Conservation (phyloP, 2,329 filamentous ascomycete species). For the Colletotrichum magnum region DNA sequence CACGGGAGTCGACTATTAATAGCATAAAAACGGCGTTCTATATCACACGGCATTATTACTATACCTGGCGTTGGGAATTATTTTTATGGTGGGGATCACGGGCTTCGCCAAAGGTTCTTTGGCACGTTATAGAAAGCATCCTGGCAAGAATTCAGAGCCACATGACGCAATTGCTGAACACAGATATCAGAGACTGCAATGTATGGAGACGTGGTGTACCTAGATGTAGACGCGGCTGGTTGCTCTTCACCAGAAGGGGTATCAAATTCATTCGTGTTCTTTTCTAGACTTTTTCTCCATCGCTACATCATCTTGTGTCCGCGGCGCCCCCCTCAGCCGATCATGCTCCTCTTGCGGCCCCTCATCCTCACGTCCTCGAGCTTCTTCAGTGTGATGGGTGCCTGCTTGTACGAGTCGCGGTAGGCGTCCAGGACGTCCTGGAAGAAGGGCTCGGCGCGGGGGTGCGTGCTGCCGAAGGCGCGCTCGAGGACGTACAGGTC, state of each 20-base stretch:
- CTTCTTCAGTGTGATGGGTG: slow-evolving; percentile 80
- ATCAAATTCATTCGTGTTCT: slow-evolving; percentile 40
- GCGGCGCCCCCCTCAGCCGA: slow-evolving; percentile 71
- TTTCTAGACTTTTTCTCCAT: slow-evolving; percentile 15
- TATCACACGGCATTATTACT: slow-evolving; percentile 35
- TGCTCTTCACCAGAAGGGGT: slow-evolving; percentile 17
- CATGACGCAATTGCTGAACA: slow-evolving; percentile 4
- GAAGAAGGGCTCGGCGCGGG: slow-evolving; percentile 84
- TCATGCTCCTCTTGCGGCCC: slow-evolving; percentile 96
- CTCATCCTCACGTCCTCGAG: slow-evolving; percentile 94
- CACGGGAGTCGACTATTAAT: slow-evolving; percentile 37
- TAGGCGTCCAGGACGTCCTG: slow-evolving; percentile 82
- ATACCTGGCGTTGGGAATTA: slow-evolving; percentile 37
- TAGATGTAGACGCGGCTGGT: slow-evolving; percentile 13
- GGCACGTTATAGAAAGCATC: slow-evolving; percentile 27
- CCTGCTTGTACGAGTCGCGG: slow-evolving; percentile 80
- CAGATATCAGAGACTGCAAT: slow-evolving; percentile 10
- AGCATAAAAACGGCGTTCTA: slow-evolving; percentile 39
- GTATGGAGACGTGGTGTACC: slow-evolving; percentile 1
- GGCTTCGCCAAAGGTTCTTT: slow-evolving; percentile 1
- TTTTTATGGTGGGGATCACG: slow-evolving; percentile 8
- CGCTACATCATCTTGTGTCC: slow-evolving; percentile 34
- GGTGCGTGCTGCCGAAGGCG: slow-evolving; percentile 95
- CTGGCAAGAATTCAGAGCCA: slow-evolving; percentile 24
- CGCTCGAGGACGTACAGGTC: slow-evolving; percentile 96